phyloP scores from a whole-genome alignment of 2,329 filamentous ascomycete species.

The Colletotrichum liriopes region DNA sequence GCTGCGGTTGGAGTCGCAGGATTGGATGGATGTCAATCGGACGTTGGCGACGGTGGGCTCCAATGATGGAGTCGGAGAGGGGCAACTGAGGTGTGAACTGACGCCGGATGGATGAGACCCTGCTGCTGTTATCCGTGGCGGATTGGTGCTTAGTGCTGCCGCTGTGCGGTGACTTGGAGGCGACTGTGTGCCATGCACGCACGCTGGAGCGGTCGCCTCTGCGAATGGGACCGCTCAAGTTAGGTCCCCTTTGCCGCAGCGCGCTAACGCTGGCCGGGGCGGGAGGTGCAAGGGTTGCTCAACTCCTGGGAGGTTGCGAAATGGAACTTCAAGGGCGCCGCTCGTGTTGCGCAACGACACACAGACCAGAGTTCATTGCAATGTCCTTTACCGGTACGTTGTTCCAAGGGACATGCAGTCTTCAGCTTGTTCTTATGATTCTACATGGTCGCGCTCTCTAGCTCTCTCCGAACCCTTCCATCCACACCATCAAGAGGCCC shows the following conservation, averaged over 20 bases:
- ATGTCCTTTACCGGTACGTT: not conserved
- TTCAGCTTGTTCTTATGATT: not conserved
- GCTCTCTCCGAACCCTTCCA: not conserved
- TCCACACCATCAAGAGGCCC: not conserved
- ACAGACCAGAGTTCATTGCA: not conserved
- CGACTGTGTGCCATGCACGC: not conserved
- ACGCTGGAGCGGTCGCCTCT: conserved; percentile 6
- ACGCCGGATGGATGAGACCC: conserved; percentile 1
- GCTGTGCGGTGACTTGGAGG: not conserved
- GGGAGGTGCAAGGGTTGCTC: conserved; percentile 19
- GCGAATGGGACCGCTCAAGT: conserved; percentile 2
- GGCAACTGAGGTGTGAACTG: conserved; percentile 16
- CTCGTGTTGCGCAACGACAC: not conserved
- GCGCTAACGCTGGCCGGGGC: conserved; percentile 23
- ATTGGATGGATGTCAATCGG: conserved; percentile 23
- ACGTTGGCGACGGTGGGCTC: conserved; percentile 36
- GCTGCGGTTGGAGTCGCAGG: conserved; percentile 33
- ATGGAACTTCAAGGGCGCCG: not conserved
- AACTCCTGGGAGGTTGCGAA: not conserved
- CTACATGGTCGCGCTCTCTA: no score
- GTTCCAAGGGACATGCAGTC: not conserved
- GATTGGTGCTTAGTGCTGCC: not conserved
- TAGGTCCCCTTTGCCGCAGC: conserved; percentile 25
- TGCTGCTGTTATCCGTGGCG: not conserved
- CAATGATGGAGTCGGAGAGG: conserved; percentile 31